These are phyloP conservation scores for Ramichloridium luteum DNA, from an alignment of 2,329 filamentous ascomycete species.

Conservation along the genomic window DNA sequence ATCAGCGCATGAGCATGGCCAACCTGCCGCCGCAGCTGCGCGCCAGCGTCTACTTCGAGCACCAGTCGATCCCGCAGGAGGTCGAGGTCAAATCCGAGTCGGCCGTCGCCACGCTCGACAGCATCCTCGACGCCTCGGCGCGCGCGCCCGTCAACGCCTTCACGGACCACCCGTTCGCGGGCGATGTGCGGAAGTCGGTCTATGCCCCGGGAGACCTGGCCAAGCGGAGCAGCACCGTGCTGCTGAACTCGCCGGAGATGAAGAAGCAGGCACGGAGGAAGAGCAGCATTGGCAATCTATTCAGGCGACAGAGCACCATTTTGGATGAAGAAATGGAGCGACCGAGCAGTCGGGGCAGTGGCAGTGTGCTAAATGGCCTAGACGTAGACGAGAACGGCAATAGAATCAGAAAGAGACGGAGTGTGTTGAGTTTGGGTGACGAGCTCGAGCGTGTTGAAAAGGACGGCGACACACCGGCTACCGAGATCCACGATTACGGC, in stretches of 20 bases:
- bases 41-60: slow-evolving; percentile 84
- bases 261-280: slow-evolving; percentile 17
- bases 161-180: slow-evolving; percentile 75
- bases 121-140: slow-evolving; percentile 80
- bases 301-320: slow-evolving; percentile 19
- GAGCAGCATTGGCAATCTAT: slow-evolving; percentile 21
- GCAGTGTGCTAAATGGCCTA: slow-evolving; percentile 21
- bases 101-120: slow-evolving; percentile 78
- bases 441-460: slow-evolving; percentile 12
- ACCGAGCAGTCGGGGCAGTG: slow-evolving; percentile 17
- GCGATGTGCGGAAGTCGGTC: slow-evolving; percentile 60
- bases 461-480: slow-evolving; percentile 9
- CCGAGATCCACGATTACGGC: slow-evolving; percentile 10
- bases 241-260: slow-evolving; percentile 6
- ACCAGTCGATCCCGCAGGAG: slow-evolving; percentile 44
- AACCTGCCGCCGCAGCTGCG: slow-evolving; percentile 68
- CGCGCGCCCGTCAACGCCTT: slow-evolving; percentile 82
- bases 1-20: slow-evolving; percentile 26
- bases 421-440: slow-evolving; percentile 23
- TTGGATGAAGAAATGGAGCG: slow-evolving; percentile 27
- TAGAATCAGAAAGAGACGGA: slow-evolving; percentile 24
- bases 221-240: slow-evolving; percentile 15
- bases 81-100: slow-evolving; percentile 58
- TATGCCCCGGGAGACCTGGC: slow-evolving; percentile 43
- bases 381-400: slow-evolving; percentile 21